These are phyloP conservation scores for Trichoderma koningii DNA, from an alignment of 2,329 filamentous ascomycete species.

Conservation along the genomic window DNA sequence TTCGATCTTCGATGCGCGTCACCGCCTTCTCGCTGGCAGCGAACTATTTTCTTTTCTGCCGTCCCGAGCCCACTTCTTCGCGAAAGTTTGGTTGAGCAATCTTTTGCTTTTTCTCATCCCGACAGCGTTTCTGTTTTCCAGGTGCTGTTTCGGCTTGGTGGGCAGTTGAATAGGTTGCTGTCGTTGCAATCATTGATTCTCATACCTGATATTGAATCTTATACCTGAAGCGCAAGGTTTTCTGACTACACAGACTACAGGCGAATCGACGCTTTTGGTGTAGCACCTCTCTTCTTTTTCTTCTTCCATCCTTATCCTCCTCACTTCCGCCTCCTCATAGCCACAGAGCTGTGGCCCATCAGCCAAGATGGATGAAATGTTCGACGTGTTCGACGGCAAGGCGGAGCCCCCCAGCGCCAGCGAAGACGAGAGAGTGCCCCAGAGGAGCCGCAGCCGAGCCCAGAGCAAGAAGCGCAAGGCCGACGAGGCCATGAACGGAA, in stretches of 20 bases:
- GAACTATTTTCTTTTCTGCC: constrained; percentile 37
- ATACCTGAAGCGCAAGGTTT: neutral
- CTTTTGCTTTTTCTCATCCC: constrained; percentile 17
- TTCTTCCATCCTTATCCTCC: neutral
- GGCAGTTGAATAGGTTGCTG: neutral
- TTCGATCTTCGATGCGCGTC: constrained; percentile 27
- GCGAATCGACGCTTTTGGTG: neutral
- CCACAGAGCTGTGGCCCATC: neutral
- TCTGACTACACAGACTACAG: neutral
- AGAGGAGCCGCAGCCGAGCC: constrained; percentile 56
- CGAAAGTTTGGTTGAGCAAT: constrained; percentile 25
- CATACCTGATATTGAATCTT: neutral
- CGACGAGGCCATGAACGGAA: constrained; percentile 71
- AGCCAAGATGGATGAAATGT: constrained; percentile 71
- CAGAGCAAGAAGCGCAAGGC: constrained; percentile 84
- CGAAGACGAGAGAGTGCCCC: constrained; percentile 49
- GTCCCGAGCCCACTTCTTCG: constrained; percentile 20
- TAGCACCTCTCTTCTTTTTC: neutral
- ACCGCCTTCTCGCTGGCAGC: constrained; percentile 33
- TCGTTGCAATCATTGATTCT: neutral
- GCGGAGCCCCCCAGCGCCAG: constrained; percentile 44
- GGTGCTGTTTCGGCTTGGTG: neutral
- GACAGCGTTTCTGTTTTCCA: constrained; percentile 12
- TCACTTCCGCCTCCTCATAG: neutral
- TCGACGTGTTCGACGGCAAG: constrained; percentile 77